Percentiles rank a stretch among this genome's conserved stretches.
Evolutionary conservation across 2,329 filamentous ascomycete genomes (phyloP).

Genomic region (Didymella sp.): DNA sequence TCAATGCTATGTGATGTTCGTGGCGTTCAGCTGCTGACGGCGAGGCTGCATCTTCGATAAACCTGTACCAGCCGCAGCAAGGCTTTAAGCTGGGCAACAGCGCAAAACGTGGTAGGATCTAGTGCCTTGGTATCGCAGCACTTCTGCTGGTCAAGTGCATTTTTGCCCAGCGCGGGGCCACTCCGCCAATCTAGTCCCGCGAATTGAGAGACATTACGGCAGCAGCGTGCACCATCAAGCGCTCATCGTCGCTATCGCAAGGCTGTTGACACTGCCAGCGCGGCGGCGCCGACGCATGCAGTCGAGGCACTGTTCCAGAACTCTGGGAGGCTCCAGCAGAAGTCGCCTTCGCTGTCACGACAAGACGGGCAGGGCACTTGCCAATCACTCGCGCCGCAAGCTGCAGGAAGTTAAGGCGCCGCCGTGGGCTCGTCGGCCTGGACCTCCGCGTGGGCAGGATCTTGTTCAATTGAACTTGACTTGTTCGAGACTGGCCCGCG

Average conservation of each 20-base stretch:
- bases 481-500: conserved; percentile 10
- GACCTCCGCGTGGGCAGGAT: conserved; percentile 23
- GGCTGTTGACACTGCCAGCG: conserved; percentile 12
- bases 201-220: not conserved
- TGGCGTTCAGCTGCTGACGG: conserved; percentile 1
- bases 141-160: conserved; percentile 7
- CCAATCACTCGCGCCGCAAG: conserved; percentile 16
- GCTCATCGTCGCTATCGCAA: conserved; percentile 7
- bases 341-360: conserved; percentile 17
- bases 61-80: conserved; percentile 4
- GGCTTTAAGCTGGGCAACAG: conserved; percentile 4
- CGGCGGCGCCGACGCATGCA: conserved; percentile 17
- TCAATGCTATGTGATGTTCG: not conserved
- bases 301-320: conserved; percentile 13
- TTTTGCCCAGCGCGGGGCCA: conserved; percentile 8
- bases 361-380: conserved; percentile 25
- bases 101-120: conserved; percentile 15
- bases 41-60: conserved; percentile 13
- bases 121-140: conserved; percentile 19
- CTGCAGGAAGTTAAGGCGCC: conserved; percentile 24
- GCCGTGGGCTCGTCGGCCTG: conserved; percentile 30
- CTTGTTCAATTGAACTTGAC: not conserved
- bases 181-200: conserved; percentile 5
- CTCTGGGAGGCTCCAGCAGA: conserved; percentile 5
- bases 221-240: conserved; percentile 7